These are phyloP conservation scores for Saccharomyces paradoxus DNA, from an alignment of 805 yeast species.

Conservation along the genomic window DNA sequence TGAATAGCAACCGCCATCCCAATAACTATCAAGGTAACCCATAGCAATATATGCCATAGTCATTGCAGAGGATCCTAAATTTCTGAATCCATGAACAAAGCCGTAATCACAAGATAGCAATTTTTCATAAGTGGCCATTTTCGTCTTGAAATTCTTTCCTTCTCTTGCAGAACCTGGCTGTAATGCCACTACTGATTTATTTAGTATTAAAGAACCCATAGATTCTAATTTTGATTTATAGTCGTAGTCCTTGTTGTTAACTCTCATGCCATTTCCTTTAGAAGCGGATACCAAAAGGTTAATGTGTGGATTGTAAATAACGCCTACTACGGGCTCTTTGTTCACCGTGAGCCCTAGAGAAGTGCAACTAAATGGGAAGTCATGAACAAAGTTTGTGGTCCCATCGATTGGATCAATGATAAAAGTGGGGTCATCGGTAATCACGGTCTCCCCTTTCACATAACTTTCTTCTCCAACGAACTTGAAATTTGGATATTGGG, in stretches of 20 bases:
- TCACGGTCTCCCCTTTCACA: constrained; percentile 37
- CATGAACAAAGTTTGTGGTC: constrained; percentile 53
- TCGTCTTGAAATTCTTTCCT: constrained; percentile 76
- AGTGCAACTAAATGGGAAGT: constrained; percentile 55
- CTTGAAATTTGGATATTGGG: constrained; percentile 39
- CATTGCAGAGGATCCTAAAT: constrained; percentile 60
- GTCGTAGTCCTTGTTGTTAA: constrained; percentile 38
- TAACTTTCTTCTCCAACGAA: constrained; percentile 58
- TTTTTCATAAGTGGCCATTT: constrained; percentile 73
- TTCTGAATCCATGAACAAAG: constrained; percentile 67
- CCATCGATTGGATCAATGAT: constrained; percentile 58
- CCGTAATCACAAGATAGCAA: constrained; percentile 85
- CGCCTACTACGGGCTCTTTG: constrained; percentile 50
- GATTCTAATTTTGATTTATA: constrained; percentile 64
- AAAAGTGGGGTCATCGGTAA: constrained; percentile 48
- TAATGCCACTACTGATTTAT: constrained; percentile 81
- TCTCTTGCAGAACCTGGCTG: constrained; percentile 86
- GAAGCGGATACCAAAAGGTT: constrained; percentile 46
- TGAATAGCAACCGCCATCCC: constrained; percentile 65
- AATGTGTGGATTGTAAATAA: constrained; percentile 53
- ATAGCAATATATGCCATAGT: constrained; percentile 51
- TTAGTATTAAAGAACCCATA: constrained; percentile 75
- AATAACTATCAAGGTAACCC: constrained; percentile 52
- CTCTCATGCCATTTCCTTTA: constrained; percentile 45
- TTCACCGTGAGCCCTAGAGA: constrained; percentile 50